Conservation (phyloP, 129 eudicot species). For the Tagetes patula region DNA sequence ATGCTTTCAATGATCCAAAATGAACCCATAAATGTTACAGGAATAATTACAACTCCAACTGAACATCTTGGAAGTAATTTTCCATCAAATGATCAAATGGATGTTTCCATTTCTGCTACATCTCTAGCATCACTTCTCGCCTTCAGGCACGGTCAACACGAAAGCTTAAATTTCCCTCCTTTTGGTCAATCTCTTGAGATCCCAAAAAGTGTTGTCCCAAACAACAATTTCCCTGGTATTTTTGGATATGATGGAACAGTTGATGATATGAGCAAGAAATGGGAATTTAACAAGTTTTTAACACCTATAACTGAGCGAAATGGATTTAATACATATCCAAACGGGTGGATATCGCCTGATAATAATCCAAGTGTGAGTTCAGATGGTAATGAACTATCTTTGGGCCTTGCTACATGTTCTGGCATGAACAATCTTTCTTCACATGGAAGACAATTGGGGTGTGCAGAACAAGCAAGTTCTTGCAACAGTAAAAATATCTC, state of each 20-base stretch:
- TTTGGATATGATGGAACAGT: slow-evolving; percentile 34
- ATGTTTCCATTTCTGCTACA: slow-evolving; percentile 48
- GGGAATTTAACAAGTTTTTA: slow-evolving; percentile 47
- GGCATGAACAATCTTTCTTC: slow-evolving; percentile 44
- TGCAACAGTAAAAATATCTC: slow-evolving; percentile 28
- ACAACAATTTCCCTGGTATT: slow-evolving; percentile 24
- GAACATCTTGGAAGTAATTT: slow-evolving; percentile 34
- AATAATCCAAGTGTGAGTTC: slow-evolving; percentile 38
- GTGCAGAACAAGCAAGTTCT: slow-evolving; percentile 40
- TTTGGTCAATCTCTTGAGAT: slow-evolving; percentile 31
- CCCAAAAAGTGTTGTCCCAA: slow-evolving; percentile 14
- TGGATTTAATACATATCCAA: slow-evolving; percentile 32
- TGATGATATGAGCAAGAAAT: slow-evolving; percentile 45
- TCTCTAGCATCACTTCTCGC: slow-evolving; percentile 53
- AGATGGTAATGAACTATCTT: slow-evolving; percentile 61
- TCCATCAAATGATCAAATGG: slow-evolving; percentile 34
- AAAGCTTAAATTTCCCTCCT: slow-evolving; percentile 28
- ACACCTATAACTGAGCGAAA: slow-evolving; percentile 24
- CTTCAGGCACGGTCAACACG: slow-evolving; percentile 33
- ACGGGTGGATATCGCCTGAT: slow-evolving; percentile 52
- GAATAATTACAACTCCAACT: slow-evolving; percentile 12
- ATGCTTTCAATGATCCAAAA: slow-evolving; percentile 28
- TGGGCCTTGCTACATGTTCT: slow-evolving; percentile 68
- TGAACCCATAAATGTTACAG: slow-evolving; percentile 33
- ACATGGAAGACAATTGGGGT: slow-evolving; percentile 33